Evolutionary conservation across 768 basidiomycete genomes (phyloP).

Genomic region (Boletus rubropictus): DNA sequence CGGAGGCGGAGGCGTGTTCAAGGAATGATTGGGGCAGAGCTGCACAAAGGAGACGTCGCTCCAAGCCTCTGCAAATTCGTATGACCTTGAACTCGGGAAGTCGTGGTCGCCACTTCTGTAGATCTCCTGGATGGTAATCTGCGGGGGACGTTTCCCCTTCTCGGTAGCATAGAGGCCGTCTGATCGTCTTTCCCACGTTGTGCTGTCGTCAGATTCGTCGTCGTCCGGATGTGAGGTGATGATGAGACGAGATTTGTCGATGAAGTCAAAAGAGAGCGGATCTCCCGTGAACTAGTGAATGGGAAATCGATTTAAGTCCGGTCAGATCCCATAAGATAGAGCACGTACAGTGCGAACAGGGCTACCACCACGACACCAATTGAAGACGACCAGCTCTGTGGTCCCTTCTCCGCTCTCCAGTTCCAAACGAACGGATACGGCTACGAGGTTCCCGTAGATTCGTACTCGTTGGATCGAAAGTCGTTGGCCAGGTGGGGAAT

Average conservation of each 20-base stretch:
- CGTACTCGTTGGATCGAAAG: conserved; percentile 27
- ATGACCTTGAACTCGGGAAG: conserved; percentile 24
- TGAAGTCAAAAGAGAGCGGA: conserved; percentile 28
- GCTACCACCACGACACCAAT: conserved; percentile 27
- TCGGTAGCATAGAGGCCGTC: conserved; percentile 31
- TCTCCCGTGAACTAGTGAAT: conserved; percentile 24
- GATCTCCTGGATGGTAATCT: conserved; percentile 24
- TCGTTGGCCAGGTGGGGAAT: conserved; percentile 29
- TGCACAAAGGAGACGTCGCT: conserved; percentile 37
- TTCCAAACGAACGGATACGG: conserved; percentile 25
- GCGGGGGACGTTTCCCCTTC: conserved; percentile 30
- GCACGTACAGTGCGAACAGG: conserved; percentile 25
- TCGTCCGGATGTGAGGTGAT: conserved; percentile 29
- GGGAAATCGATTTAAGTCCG: neutral
- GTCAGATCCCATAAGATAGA: neutral
- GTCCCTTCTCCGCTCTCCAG: conserved; percentile 30
- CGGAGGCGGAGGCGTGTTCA: conserved; percentile 33
- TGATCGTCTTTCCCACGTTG: conserved; percentile 23
- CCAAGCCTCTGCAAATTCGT: conserved; percentile 55
- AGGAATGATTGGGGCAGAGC: conserved; percentile 45
- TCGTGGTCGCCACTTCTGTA: conserved; percentile 6
- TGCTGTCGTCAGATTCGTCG: conserved; percentile 29
- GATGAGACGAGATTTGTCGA: conserved; percentile 23
- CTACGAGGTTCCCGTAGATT: conserved; percentile 25
- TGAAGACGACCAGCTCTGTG: conserved; percentile 27